Evolutionary conservation across 139 green algal genomes (phyloP).

Genomic region (Volvox reticuliferus): DNA sequence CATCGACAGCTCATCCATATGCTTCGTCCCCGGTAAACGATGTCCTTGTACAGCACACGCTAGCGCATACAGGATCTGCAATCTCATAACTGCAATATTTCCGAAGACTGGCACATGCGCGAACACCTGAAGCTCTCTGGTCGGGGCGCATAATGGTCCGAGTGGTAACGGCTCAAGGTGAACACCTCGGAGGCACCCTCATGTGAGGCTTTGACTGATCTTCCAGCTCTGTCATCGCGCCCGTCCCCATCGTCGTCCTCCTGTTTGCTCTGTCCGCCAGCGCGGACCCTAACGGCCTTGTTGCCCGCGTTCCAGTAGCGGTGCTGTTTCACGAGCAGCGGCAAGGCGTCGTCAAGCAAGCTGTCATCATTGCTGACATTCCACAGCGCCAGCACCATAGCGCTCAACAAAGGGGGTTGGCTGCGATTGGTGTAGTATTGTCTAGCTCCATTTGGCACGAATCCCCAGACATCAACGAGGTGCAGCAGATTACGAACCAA

Average conservation of each 20-base stretch:
- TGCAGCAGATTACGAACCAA: conserved; percentile 84
- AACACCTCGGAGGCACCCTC: neutral
- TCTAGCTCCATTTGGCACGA: conserved; percentile 92
- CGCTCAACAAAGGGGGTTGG: conserved; percentile 90
- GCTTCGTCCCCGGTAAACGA: no score
- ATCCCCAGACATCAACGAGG: conserved; percentile 76
- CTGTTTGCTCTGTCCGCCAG: neutral
- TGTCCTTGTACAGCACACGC: no score
- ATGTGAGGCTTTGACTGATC: neutral
- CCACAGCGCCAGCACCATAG: conserved; percentile 64
- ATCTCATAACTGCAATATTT: no score
- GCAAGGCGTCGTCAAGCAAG: conserved; percentile 66
- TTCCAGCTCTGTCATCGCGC: no score
- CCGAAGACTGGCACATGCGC: no score
- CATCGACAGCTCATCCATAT: no score
- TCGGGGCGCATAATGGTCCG: conserved; percentile 77
- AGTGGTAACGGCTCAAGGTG: conserved; percentile 80
- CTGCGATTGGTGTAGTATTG: conserved; percentile 96
- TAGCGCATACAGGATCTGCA: no score
- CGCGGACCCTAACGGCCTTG: conserved; percentile 53
- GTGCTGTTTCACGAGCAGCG: conserved; percentile 80
- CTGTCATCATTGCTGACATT: neutral
- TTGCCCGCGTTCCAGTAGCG: conserved; percentile 78
- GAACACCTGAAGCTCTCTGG: conserved; percentile 86
- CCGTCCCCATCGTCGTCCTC: neutral